phyloP scores from a whole-genome alignment of 2,329 filamentous ascomycete species.

The Davidsoniella virescens region DNA sequence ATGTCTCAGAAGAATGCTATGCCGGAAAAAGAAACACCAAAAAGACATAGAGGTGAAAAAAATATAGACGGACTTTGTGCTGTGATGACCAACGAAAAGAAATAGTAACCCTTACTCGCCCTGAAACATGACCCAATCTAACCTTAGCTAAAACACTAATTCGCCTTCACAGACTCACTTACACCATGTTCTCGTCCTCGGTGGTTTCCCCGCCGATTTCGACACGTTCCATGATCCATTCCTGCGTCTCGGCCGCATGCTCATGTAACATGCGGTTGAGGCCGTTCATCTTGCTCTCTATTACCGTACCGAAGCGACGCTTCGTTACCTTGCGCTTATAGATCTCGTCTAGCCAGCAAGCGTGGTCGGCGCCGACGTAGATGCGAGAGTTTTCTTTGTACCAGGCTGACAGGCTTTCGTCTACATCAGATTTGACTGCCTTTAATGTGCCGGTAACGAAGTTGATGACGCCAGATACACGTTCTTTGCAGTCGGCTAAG shows the following conservation, averaged over 20 bases:
- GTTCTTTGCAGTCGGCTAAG: slow-evolving; percentile 42
- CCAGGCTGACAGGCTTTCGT: slow-evolving; percentile 60
- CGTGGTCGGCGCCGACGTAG: slow-evolving; percentile 59
- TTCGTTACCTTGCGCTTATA: slow-evolving; percentile 42
- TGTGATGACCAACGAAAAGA: background rate
- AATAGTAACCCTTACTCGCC: background rate
- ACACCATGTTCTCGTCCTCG: slow-evolving; percentile 29
- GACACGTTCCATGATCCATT: slow-evolving; percentile 32
- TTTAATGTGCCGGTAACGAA: slow-evolving; percentile 67
- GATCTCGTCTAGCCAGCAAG: slow-evolving; percentile 54
- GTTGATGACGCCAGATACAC: slow-evolving; percentile 57
- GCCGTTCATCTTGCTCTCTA: slow-evolving; percentile 31
- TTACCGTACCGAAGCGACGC: slow-evolving; percentile 42
- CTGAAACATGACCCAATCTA: background rate
- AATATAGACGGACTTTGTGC: background rate
- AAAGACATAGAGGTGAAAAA: background rate
- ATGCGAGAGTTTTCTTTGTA: slow-evolving; percentile 70
- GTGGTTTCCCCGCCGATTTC: slow-evolving; percentile 28
- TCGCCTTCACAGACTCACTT: background rate
- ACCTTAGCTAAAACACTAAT: background rate
- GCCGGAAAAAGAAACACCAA: background rate
- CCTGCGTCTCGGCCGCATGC: slow-evolving; percentile 34
- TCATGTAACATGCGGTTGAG: slow-evolving; percentile 40
- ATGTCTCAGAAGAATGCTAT: too few relatives aligned
- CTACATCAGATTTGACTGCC: slow-evolving; percentile 62